phyloP scores from a whole-genome alignment of 2,329 filamentous ascomycete species.

The Aspergillus pseudoterreus region DNA sequence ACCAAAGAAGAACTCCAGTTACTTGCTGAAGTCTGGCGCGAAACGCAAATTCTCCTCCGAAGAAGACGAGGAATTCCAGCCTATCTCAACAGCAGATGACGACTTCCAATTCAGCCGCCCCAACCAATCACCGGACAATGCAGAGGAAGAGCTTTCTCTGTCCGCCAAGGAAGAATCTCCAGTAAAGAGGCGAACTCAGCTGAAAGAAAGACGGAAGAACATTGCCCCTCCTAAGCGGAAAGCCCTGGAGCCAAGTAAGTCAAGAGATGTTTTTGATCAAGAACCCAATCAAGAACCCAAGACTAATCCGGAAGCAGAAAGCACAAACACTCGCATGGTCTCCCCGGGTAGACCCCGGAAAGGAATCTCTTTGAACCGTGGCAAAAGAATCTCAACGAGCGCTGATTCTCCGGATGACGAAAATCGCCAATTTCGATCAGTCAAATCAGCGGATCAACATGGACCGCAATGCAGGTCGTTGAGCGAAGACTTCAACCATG shows the following conservation, averaged over 20 bases:
- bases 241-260: conserved; percentile 44
- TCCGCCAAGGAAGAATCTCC: conserved; percentile 11
- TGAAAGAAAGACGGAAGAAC: conserved; percentile 13
- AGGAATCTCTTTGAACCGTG: background rate
- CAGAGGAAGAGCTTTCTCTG: conserved; percentile 4
- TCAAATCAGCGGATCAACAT: too few relatives aligned
- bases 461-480: too few relatives aligned
- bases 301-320: conserved; percentile 38
- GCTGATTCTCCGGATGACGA: background rate
- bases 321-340: conserved; percentile 44
- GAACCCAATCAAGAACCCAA: background rate
- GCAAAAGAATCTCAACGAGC: background rate
- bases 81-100: conserved; percentile 21
- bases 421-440: too few relatives aligned
- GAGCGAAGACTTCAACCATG: too few relatives aligned
- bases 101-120: conserved; percentile 34
- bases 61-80: conserved; percentile 41
- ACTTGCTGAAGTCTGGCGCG: conserved; percentile 44
- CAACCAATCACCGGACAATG: conserved; percentile 14
- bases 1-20: background rate
- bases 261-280: background rate
- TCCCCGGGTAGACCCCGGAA: conserved; percentile 25
- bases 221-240: conserved; percentile 24
- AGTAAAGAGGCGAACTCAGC: conserved; percentile 13
- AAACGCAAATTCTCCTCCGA: conserved; percentile 57